Evolutionary conservation across 306 rosid genomes (phyloP).

Genomic region (Gynostemma pentaphyllum): DNA sequence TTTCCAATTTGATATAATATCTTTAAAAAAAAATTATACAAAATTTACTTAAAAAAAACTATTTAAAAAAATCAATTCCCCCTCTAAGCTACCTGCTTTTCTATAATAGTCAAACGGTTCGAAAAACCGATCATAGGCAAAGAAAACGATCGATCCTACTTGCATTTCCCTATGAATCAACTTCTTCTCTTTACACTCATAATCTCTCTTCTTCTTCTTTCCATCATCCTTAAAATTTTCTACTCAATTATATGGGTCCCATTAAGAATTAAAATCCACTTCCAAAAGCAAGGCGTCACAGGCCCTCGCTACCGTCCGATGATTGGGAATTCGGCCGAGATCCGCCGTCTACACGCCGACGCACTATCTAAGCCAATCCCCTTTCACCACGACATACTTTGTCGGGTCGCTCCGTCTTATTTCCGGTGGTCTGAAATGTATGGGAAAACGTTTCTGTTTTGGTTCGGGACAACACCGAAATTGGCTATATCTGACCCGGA

Average conservation of each 20-base stretch:
- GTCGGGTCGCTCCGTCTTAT: slow-evolving; percentile 41
- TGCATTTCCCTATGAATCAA: slow-evolving; percentile 15
- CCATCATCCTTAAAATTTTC: slow-evolving; percentile 16
- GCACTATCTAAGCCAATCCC: slow-evolving; percentile 21
- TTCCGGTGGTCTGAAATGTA: slow-evolving; percentile 42
- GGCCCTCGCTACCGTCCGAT: slow-evolving; percentile 67
- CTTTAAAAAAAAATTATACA: no score
- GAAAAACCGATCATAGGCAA: background rate
- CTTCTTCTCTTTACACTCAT: background rate
- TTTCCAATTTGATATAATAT: no score
- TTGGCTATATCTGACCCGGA: slow-evolving; percentile 57
- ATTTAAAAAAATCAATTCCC: no score
- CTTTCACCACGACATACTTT: slow-evolving; percentile 35
- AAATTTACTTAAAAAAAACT: no score
- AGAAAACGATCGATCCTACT: background rate
- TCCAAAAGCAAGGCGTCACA: slow-evolving; percentile 39
- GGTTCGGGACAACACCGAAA: slow-evolving; percentile 63
- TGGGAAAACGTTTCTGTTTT: slow-evolving; percentile 50
- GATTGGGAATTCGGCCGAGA: slow-evolving; percentile 42
- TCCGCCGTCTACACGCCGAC: slow-evolving; percentile 30
- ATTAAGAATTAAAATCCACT: slow-evolving; percentile 29
- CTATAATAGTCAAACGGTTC: no score
- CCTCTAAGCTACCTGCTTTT: no score
- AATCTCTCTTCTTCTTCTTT: slow-evolving; percentile 7
- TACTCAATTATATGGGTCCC: slow-evolving; percentile 42